Conservation (phyloP, 2,329 filamentous ascomycete species). For the Capronia epimyces region DNA sequence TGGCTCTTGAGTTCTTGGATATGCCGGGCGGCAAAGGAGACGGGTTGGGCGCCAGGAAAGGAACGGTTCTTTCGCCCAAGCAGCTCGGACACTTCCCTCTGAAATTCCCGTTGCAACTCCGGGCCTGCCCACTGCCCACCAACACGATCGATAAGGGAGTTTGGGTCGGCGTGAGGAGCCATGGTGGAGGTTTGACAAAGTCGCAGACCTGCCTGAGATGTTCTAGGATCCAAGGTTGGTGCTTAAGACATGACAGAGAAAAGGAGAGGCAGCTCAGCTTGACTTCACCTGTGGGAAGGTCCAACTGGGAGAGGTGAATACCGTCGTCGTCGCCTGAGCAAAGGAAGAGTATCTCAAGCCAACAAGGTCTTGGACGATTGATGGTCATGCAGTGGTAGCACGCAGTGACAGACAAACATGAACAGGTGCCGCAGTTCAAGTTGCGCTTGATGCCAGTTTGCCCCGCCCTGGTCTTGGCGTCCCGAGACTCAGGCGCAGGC, state of each 20-base stretch:
- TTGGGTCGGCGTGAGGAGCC: conserved; percentile 13
- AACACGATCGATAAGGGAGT: conserved; percentile 20
- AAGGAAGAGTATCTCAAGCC: neutral
- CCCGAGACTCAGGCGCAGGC: too few relatives aligned
- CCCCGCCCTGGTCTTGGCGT: neutral
- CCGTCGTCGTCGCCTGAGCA: neutral
- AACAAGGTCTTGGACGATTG: neutral
- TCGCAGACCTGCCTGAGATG: neutral
- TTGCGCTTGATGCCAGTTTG: neutral
- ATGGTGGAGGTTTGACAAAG: neutral
- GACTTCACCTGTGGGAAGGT: neutral
- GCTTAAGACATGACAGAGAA: neutral
- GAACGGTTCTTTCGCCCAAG: conserved; percentile 58
- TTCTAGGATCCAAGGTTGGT: neutral
- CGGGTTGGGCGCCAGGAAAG: conserved; percentile 90
- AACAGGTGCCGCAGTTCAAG: too few relatives aligned
- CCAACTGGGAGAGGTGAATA: neutral
- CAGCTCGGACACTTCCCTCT: conserved; percentile 66
- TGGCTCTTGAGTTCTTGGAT: conserved; percentile 71
- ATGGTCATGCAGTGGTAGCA: neutral
- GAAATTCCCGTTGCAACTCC: conserved; percentile 58
- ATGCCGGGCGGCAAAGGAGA: conserved; percentile 80
- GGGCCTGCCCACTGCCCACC: conserved; percentile 59
- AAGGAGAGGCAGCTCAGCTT: neutral
- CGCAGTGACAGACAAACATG: too few relatives aligned